Conservation (phyloP, 352 stramenopile genomes). For the Globisporangium orthogonon region DNA sequence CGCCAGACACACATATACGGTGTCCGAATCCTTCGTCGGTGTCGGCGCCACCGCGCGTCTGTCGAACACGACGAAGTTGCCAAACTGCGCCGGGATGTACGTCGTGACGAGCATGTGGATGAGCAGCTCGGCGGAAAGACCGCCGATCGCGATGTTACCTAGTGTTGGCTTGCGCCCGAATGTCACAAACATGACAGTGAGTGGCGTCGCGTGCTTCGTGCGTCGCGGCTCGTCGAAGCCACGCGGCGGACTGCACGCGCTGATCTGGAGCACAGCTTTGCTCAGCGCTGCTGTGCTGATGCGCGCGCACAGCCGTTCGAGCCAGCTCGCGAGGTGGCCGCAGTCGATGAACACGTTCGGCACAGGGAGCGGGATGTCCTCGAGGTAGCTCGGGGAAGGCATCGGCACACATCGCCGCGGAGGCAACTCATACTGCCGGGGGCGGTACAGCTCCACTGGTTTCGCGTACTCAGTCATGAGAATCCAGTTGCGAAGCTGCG, state of each 20-base stretch:
- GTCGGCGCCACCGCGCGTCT: slow-evolving; percentile 46
- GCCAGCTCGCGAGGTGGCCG: slow-evolving; percentile 53
- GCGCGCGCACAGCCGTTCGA: slow-evolving; percentile 54
- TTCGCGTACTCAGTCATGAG: slow-evolving; percentile 59
- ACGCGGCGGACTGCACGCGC: slow-evolving; percentile 51
- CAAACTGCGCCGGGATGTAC: slow-evolving; percentile 90
- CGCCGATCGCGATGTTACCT: slow-evolving; percentile 80
- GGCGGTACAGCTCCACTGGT: slow-evolving; percentile 70
- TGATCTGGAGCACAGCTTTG: slow-evolving; percentile 59
- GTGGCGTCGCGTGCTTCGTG: slow-evolving; percentile 75
- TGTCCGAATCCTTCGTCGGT: slow-evolving; percentile 38
- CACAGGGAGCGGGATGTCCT: slow-evolving; percentile 65
- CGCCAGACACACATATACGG: slow-evolving; percentile 34
- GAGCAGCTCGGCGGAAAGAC: slow-evolving; percentile 76
- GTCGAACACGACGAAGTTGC: slow-evolving; percentile 88
- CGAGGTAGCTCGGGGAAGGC: slow-evolving; percentile 64
- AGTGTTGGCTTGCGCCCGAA: slow-evolving; percentile 79
- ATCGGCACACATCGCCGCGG: slow-evolving; percentile 83
- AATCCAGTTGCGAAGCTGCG: slow-evolving; percentile 53
- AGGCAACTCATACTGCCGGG: slow-evolving; percentile 78
- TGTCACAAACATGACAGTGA: slow-evolving; percentile 88
- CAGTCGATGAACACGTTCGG: slow-evolving; percentile 66
- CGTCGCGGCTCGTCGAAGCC: slow-evolving; percentile 49
- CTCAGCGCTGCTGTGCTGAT: slow-evolving; percentile 39
- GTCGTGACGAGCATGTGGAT: slow-evolving; percentile 91